A percentile compares a stretch with the other conserved stretches of the same genome.
phyloP scores from a whole-genome alignment of 805 yeast species.

The Tetrapisispora nanseiensis region DNA sequence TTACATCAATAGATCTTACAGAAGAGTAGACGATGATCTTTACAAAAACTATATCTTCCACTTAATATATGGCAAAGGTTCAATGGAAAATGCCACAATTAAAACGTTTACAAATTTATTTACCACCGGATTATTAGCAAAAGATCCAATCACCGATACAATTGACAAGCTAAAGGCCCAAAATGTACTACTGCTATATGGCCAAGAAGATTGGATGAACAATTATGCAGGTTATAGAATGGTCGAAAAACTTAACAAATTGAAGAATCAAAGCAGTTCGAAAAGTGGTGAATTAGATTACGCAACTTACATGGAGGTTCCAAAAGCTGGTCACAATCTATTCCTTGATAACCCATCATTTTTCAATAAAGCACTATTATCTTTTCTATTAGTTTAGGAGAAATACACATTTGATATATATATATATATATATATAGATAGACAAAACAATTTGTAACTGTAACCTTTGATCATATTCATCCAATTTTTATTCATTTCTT shows the following conservation, averaged over 20 bases:
- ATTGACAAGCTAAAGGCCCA: constrained; percentile 30
- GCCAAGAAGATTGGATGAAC: constrained; percentile 70
- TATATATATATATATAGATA: neutral
- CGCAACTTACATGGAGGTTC: constrained; percentile 17
- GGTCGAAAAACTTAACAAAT: constrained; percentile 10
- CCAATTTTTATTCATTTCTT: too few species aligned
- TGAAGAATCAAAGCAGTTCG: constrained; percentile 3
- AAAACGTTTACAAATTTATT: constrained; percentile 24
- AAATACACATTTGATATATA: neutral
- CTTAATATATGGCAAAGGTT: constrained; percentile 11
- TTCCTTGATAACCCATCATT: constrained; percentile 54
- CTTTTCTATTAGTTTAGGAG: constrained; percentile 12
- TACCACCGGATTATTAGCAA: constrained; percentile 37
- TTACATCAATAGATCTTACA: constrained; percentile 26
- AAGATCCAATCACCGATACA: constrained; percentile 57
- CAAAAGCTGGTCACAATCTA: constrained; percentile 64
- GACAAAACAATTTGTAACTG: too few species aligned
- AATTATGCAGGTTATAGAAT: constrained; percentile 38
- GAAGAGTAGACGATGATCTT: constrained; percentile 18
- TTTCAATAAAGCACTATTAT: constrained; percentile 41
- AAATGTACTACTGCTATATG: constrained; percentile 43
- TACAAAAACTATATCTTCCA: constrained; percentile 22
- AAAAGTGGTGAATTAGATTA: neutral
- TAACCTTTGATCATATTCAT: too few species aligned
- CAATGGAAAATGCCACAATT: constrained; percentile 13